Evolutionary conservation across 106 monocot species (phyloP).

Genomic region (Iris macrosiphon): DNA sequence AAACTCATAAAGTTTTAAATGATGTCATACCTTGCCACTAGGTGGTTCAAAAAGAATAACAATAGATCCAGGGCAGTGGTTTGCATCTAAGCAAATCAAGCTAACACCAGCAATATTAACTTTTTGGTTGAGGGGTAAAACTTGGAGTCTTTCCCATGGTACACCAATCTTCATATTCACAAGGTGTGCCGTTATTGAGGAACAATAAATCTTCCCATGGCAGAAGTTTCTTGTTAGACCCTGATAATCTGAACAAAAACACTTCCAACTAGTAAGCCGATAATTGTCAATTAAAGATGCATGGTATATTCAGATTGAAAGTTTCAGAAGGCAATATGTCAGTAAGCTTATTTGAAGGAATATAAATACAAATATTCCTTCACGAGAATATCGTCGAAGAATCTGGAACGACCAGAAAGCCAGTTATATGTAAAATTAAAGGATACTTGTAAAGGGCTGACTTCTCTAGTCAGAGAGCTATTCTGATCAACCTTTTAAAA

Average conservation of each 20-base stretch:
- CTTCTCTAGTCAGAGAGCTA: too few relatives aligned
- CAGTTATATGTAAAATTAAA: too few relatives aligned
- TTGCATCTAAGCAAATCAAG: conserved; percentile 90
- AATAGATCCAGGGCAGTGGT: conserved; percentile 94
- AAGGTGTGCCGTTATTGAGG: conserved; percentile 83
- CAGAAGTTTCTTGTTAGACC: conserved; percentile 86
- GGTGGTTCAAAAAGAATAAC: conserved; percentile 93
- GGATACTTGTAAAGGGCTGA: too few relatives aligned
- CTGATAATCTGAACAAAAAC: conserved; percentile 76
- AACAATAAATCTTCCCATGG: conserved; percentile 97
- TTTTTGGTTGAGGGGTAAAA: conserved; percentile 76
- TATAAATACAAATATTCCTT: too few relatives aligned
- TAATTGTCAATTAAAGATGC: neutral
- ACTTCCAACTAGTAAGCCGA: neutral
- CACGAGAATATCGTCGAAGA: too few relatives aligned
- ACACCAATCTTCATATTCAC: conserved; percentile 87
- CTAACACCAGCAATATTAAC: conserved; percentile 54
- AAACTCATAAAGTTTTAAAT: neutral
- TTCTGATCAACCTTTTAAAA: too few relatives aligned
- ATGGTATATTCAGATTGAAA: neutral
- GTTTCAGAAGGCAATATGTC: neutral
- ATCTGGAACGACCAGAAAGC: too few relatives aligned
- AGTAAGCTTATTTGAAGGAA: too few relatives aligned
- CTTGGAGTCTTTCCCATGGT: conserved; percentile 64
- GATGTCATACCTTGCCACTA: conserved; percentile 70